A percentile compares a stretch with the other conserved stretches of the same genome.
These are phyloP conservation scores for Fallopia convolvulus DNA, from an alignment of 148 eudicot genomes.

Conservation along the genomic window DNA sequence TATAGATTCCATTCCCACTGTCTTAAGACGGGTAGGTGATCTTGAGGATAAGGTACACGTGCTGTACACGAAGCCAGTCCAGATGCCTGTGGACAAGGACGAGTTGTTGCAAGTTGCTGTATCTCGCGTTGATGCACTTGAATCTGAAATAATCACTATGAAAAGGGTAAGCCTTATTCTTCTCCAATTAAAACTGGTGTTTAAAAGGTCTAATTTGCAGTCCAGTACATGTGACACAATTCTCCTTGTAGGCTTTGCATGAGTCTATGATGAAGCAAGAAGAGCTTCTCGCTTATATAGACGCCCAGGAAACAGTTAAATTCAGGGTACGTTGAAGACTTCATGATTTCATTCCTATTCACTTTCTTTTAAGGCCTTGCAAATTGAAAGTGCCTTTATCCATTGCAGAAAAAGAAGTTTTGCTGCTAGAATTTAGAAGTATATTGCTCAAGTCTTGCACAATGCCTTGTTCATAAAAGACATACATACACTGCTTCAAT, in stretches of 20 bases:
- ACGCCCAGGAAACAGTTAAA: slow-evolving; percentile 5
- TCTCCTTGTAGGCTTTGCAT: slow-evolving; percentile 10
- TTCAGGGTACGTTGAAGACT: slow-evolving; percentile 10
- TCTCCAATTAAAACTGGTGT: not conserved
- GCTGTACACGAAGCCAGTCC: not conserved
- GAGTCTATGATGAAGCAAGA: slow-evolving; percentile 18
- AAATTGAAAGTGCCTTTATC: not conserved
- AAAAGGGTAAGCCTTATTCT: slow-evolving; percentile 8
- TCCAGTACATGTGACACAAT: not conserved
- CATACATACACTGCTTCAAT: not conserved
- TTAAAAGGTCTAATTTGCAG: not conserved
- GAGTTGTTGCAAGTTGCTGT: slow-evolving; percentile 15
- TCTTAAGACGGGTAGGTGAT: slow-evolving; percentile 15
- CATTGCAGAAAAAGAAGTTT: slow-evolving; percentile 12
- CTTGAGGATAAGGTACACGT: slow-evolving; percentile 11
- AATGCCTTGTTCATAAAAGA: not conserved
- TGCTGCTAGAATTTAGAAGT: slow-evolving; percentile 6
- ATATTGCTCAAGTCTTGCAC: not conserved
- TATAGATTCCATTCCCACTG: slow-evolving; percentile 3
- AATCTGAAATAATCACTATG: slow-evolving; percentile 13
- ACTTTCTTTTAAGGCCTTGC: not conserved
- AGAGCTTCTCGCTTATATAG: slow-evolving; percentile 18
- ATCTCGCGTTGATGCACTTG: slow-evolving; percentile 15
- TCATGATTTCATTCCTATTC: not conserved
- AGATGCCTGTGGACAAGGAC: slow-evolving; percentile 16